Base-by-base conservation (phyloP, 352 stramenopile genomes). In the Phytophthora constricta region DNA sequence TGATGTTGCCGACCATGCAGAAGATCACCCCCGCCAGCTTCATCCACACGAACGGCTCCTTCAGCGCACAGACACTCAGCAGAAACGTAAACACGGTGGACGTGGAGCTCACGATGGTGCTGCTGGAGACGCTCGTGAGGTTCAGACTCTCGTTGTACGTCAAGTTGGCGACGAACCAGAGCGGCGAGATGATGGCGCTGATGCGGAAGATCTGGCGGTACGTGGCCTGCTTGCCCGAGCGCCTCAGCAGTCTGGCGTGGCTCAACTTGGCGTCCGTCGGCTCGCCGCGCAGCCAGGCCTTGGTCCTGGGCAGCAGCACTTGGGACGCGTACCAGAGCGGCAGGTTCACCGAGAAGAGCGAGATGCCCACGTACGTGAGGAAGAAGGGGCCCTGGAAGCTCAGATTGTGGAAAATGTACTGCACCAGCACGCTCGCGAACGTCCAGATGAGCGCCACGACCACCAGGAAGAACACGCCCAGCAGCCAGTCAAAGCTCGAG, bases 111-210 rank as follows among this genome's bases (percentile, higher is more conserved):
- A 99, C 89, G 33, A 99, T 97, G 11, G 97, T 99, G 52, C 82
- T 97, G 68, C 87, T 98, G 25, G 94, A 97, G 26, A 99, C 96
- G 42, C 86, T 90, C n/a, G 94, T 98, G 65, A 91, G 89, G 65
- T 89, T 82, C 14, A 99, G 71, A 41, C 81, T 96, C 41, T 90
- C 72, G 75, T 98, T 98, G 80, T 99, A 98, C 39, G 89, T 86
- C 54, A 90, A 98, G 66, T 98, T 98, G 33, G 93, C 93, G 22
- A 97, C 54, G 72, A 99, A 98, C 95, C 96, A 99, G 20, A 98
- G 68, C 10, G 94, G 94, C 42, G 89, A 91, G 62, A 99, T 79
- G 67, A 92, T 81, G 42, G 85, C 71, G 26, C 82, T 88, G 52
- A 82, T 82, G 14, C 58, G 49, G 28, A 80, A 74, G 56, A 84